Conservation (phyloP, 495 filamentous ascomycete species). For the Penicillium mononematosum region DNA sequence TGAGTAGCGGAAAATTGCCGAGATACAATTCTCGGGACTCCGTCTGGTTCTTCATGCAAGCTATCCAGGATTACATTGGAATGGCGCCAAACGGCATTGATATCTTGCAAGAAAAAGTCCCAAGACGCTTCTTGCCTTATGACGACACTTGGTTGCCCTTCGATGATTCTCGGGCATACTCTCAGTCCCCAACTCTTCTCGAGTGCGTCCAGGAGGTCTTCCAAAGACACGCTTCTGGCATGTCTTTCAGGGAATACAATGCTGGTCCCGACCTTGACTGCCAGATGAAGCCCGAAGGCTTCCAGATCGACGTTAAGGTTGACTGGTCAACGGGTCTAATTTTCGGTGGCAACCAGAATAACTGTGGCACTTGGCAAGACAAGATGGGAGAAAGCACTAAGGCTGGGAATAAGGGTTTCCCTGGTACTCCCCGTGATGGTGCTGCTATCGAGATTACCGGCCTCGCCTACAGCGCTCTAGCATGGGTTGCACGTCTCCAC, state of each 20-base stretch:
- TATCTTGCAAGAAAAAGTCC: slow-evolving; percentile 73
- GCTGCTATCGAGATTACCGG: slow-evolving; percentile 94
- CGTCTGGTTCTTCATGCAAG: slow-evolving; percentile 95
- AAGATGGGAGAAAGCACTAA: slow-evolving; percentile 99
- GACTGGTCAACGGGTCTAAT: slow-evolving; percentile 93
- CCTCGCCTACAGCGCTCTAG: slow-evolving; percentile 81
- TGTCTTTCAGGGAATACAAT: slow-evolving; percentile 93
- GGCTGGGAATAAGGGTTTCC: slow-evolving; percentile 90
- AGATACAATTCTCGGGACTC: slow-evolving; percentile 97
- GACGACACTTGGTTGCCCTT: slow-evolving; percentile 88
- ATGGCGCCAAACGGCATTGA: slow-evolving; percentile 76
- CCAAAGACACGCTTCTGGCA: slow-evolving; percentile 82
- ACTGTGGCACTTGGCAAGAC: slow-evolving; percentile 99
- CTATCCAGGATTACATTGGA: slow-evolving; percentile 87
- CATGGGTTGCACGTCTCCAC: slow-evolving; percentile 71
- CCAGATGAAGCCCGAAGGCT: slow-evolving; percentile 92
- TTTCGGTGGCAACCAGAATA: slow-evolving; percentile 88
- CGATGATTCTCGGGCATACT: slow-evolving; percentile 83
- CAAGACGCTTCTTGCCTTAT: slow-evolving; percentile 88
- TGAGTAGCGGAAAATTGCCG: slow-evolving; percentile 80
- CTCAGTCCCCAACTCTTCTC: slow-evolving; percentile 70
- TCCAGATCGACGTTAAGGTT: slow-evolving; percentile 83
- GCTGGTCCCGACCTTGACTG: slow-evolving; percentile 82
- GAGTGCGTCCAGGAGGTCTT: slow-evolving; percentile 92
- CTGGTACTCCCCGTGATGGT: slow-evolving; percentile 93